Evolutionary conservation across 208 protist species (phyloP).

Genomic region (Tritrichomonas musculus): DNA sequence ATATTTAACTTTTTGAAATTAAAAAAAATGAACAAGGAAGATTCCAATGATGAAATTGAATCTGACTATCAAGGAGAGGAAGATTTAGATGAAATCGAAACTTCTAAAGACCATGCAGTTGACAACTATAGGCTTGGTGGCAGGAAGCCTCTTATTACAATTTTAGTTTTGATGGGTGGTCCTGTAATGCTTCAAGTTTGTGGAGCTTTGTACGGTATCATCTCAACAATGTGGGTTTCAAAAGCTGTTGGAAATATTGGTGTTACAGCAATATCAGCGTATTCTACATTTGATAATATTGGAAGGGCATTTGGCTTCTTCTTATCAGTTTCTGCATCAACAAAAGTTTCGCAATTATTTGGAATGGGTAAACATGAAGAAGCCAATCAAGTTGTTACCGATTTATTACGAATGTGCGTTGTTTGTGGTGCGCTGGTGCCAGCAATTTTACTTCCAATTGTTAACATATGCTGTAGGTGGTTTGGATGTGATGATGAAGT

Average conservation of each 20-base stretch:
- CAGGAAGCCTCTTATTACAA: background rate
- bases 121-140: background rate
- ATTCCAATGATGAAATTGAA: too few relatives aligned
- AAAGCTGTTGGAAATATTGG: background rate
- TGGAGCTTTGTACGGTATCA: background rate
- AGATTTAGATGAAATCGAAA: too few relatives aligned
- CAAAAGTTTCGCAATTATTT: background rate
- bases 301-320: background rate
- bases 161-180: background rate
- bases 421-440: background rate
- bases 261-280: background rate
- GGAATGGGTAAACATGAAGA: background rate
- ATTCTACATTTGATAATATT: background rate
- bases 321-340: background rate
- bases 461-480: background rate
- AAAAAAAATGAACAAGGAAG: too few relatives aligned
- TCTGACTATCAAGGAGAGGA: too few relatives aligned
- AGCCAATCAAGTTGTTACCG: background rate
- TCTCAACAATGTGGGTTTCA: constrained; percentile 13
- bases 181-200: background rate
- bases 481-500: background rate
- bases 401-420: background rate
- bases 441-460: background rate
- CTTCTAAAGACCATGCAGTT: too few relatives aligned
- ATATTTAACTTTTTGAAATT: too few relatives aligned